phyloP scores from a whole-genome alignment of 768 basidiomycete genomes.

The Pleurotus tuoliensis region DNA sequence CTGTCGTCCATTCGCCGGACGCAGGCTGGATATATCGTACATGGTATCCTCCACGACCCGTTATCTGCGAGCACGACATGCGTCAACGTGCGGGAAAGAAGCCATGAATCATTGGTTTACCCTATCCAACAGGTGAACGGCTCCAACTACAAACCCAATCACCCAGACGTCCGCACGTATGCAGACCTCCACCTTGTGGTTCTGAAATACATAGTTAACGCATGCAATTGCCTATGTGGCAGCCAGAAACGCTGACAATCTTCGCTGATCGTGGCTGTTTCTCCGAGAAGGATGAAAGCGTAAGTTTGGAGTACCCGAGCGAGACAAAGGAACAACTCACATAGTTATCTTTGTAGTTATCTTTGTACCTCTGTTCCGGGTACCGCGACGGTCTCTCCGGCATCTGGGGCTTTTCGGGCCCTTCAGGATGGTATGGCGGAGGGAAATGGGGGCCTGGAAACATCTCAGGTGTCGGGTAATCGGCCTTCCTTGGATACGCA shows the following conservation, averaged over 20 bases:
- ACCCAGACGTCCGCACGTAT: constrained; percentile 27
- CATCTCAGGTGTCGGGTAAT: constrained; percentile 8
- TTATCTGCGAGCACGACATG: neutral
- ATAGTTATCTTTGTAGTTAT: constrained; percentile 3
- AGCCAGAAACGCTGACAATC: neutral
- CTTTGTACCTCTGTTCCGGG: constrained; percentile 4
- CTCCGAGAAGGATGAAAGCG: neutral
- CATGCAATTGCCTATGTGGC: neutral
- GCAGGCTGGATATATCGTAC: constrained; percentile 3
- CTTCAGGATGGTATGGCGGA: neutral
- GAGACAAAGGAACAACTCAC: neutral
- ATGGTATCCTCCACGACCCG: constrained; percentile 1
- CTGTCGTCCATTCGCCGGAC: constrained; percentile 5
- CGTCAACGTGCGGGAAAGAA: too few relatives aligned
- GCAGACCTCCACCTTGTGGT: constrained; percentile 22
- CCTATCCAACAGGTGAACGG: constrained; percentile 13
- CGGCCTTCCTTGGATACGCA: constrained; percentile 1
- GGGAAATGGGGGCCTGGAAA: constrained; percentile 7
- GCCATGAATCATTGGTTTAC: neutral
- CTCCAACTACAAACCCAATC: constrained; percentile 23
- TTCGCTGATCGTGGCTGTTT: constrained; percentile 1
- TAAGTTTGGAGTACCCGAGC: neutral
- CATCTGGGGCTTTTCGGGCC: constrained; percentile 1
- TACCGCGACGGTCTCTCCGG: constrained; percentile 3
- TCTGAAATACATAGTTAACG: constrained; percentile 8